phyloP scores from a whole-genome alignment of 768 basidiomycete species.

The Lactarius tabidus region DNA sequence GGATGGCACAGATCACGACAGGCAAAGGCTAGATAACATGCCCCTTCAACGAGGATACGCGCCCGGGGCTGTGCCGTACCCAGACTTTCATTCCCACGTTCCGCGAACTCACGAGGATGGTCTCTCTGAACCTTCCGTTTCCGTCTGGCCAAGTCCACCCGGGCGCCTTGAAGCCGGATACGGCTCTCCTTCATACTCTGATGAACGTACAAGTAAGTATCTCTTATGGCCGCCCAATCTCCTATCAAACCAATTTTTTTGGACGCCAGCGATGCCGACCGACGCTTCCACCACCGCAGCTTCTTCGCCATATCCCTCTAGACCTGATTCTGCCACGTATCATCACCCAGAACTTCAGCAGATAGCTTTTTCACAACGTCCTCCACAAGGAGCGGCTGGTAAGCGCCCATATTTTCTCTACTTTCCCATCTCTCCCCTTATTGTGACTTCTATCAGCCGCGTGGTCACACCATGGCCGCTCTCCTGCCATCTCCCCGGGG shows the following conservation, averaged over 20 bases:
- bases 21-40: slow-evolving; percentile 21
- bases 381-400: neutral
- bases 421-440: neutral
- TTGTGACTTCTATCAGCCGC: slow-evolving; percentile 12
- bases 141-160: slow-evolving; percentile 33
- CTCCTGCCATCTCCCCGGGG: neutral
- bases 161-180: slow-evolving; percentile 37
- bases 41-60: slow-evolving; percentile 16
- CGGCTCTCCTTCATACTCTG: slow-evolving; percentile 49
- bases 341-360: slow-evolving; percentile 3
- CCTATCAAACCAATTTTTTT: slow-evolving; percentile 16
- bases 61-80: slow-evolving; percentile 24
- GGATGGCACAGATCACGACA: slow-evolving; percentile 41
- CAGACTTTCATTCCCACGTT: slow-evolving; percentile 26
- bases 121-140: slow-evolving; percentile 28
- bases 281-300: slow-evolving; percentile 10
- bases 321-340: slow-evolving; percentile 22
- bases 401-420: neutral
- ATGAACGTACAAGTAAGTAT: slow-evolving; percentile 53
- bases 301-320: slow-evolving; percentile 19
- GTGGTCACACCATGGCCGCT: slow-evolving; percentile 16
- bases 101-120: slow-evolving; percentile 25
- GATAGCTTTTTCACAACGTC: slow-evolving; percentile 8
- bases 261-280: slow-evolving; percentile 20
- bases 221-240: slow-evolving; percentile 12